Evolutionary conservation across 768 basidiomycete genomes (phyloP).

Genomic region (Boletellus emodensis): DNA sequence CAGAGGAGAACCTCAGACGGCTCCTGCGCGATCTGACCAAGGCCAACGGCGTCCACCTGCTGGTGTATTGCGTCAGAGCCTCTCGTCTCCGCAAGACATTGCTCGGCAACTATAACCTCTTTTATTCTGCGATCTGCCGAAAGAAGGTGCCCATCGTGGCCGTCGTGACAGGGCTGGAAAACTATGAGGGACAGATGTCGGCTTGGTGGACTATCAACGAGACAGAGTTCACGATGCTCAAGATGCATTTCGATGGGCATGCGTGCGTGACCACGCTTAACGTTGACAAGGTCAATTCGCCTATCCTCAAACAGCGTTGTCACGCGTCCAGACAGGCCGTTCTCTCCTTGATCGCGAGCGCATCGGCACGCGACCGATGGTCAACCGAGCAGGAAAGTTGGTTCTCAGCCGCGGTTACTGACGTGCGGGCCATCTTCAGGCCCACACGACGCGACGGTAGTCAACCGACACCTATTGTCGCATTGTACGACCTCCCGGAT

Average conservation of each 20-base stretch:
- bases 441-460: slow-evolving; percentile 4
- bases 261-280: slow-evolving; percentile 39
- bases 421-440: slow-evolving; percentile 24
- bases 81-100: slow-evolving; percentile 24
- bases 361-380: slow-evolving; percentile 26
- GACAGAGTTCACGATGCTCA: slow-evolving; percentile 23
- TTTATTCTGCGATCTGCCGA: slow-evolving; percentile 34
- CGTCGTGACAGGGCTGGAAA: slow-evolving; percentile 37
- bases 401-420: slow-evolving; percentile 18
- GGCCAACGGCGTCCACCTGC: slow-evolving; percentile 28
- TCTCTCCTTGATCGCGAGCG: slow-evolving; percentile 15
- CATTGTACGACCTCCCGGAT: slow-evolving; percentile 23
- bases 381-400: slow-evolving; percentile 17
- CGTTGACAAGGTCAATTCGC: slow-evolving; percentile 26
- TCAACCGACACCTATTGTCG: slow-evolving; percentile 17
- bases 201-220: slow-evolving; percentile 35
- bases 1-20: slow-evolving; percentile 23
- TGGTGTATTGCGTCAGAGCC: slow-evolving; percentile 34
- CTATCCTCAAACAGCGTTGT: slow-evolving; percentile 26
- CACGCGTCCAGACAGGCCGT: slow-evolving; percentile 23
- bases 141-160: slow-evolving; percentile 35
- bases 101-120: slow-evolving; percentile 37
- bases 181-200: slow-evolving; percentile 28
- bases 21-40: slow-evolving; percentile 24
- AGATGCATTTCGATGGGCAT: slow-evolving; percentile 33